phyloP scores from a whole-genome alignment of 2,329 filamentous ascomycete species.

The Aureobasidium melanogenum region DNA sequence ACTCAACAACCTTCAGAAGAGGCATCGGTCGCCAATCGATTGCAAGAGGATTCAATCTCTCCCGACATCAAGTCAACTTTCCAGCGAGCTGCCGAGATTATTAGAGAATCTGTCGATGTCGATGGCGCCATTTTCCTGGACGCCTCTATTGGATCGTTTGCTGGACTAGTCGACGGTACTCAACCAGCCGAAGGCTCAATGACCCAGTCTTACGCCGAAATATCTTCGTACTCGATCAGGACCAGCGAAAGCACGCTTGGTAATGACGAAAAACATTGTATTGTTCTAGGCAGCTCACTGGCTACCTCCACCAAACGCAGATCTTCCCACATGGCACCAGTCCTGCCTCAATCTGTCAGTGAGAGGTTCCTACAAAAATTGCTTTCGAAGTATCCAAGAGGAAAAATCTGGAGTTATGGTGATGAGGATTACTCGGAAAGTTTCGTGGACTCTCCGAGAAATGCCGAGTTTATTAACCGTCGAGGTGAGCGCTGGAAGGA shows the following conservation, averaged over 20 bases:
- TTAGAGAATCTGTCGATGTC: constrained; percentile 35
- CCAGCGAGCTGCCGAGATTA: constrained; percentile 35
- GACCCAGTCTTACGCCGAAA: not conserved
- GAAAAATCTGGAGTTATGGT: constrained; percentile 28
- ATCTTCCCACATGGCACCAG: not conserved
- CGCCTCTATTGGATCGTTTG: constrained; percentile 17
- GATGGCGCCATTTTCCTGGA: constrained; percentile 38
- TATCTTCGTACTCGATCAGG: not conserved
- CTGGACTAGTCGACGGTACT: constrained; percentile 12
- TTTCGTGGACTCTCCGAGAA: not conserved
- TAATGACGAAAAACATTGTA: not conserved
- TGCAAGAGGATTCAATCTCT: constrained; percentile 25
- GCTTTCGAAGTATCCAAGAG: constrained; percentile 24
- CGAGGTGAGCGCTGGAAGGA: constrained; percentile 10
- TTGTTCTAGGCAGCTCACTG: constrained; percentile 1
- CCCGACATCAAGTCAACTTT: constrained; percentile 25
- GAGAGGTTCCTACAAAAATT: constrained; percentile 18
- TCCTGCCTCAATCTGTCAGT: not conserved
- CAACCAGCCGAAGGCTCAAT: not conserved
- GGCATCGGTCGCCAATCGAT: not conserved
- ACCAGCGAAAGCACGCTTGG: not conserved
- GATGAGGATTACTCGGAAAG: constrained; percentile 17
- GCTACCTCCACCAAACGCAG: not conserved
- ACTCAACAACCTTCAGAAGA: not conserved
- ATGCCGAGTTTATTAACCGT: not conserved